Base-by-base conservation (phyloP, 1,284 basidiomycete genomes). In the Boletus sp. region DNA sequence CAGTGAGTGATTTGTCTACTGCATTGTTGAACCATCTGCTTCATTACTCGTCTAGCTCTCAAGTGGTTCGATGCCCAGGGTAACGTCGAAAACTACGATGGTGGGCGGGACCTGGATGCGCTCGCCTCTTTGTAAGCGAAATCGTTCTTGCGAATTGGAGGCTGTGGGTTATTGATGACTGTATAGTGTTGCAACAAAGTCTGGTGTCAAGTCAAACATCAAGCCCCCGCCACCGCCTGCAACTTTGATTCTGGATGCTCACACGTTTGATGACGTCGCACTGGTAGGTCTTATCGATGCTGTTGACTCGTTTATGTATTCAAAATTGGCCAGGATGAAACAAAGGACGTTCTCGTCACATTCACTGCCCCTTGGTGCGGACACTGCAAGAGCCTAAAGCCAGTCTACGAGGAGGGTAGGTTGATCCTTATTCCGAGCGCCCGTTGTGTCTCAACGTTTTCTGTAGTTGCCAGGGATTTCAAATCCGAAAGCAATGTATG, bases 311-410 rank as follows among this genome's bases (percentile, higher is more conserved):
- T 8, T 4, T 42, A 24, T 33, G 41, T 45, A 33, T 44, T 57
- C 36, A 67, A 56, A 62, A 31, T 49, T 8, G 45, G 56, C 13
- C 59, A 90, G 88, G 84, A 95, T 68, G 72, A 82, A 22, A 78
- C 82, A 31, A 94, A 94, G 76, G 83, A 95, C 67, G 92, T 94
- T 47, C 78, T 97, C n/a, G 92, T 97, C 51, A 82, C 94, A 4
- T 96, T 96, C 79, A 96, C 92, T 61, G 90, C 89, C 36, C 89
- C 89, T 31, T 92, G 91, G 92, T 94, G 93, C 63, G 90, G 90
- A 45, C 90, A 92, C 76, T 94, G 92, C 81, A 93, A 94, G 79
- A 84, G 69, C 64, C 75, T 97, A 74, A 96, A 97, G 76, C 94
- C 94, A 15, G 80, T 83, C 24, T 96, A 92, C 73, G 94, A 96